Evolutionary conservation across 176 grass and related monocot genomes (phyloP).

Genomic region (Eragrostis curvula): DNA sequence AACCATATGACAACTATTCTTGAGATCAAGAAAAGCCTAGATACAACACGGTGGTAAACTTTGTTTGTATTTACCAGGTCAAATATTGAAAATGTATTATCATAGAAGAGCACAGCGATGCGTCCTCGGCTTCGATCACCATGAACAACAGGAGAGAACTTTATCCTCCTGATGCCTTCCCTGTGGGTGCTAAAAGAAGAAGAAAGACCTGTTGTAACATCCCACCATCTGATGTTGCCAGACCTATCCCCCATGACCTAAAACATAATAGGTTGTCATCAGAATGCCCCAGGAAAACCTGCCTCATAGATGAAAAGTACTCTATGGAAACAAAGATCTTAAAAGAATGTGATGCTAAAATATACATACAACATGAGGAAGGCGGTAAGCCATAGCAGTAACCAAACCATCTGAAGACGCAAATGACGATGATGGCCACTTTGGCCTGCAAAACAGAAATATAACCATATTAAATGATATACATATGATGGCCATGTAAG

Average conservation of each 20-base stretch:
- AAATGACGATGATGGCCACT: conserved; percentile 99
- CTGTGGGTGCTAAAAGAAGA: conserved; percentile 99
- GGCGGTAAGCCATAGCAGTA: conserved; percentile 98
- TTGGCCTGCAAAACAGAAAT: conserved; percentile 79
- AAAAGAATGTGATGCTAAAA: conserved; percentile 12
- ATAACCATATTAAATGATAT: conserved; percentile 7
- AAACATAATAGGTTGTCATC: conserved; percentile 43
- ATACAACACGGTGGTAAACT: conserved; percentile 19
- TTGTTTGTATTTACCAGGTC: conserved; percentile 79
- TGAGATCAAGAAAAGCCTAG: conserved; percentile 17
- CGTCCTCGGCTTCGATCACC: conserved; percentile 90
- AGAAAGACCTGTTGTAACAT: conserved; percentile 93
- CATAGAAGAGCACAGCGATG: conserved; percentile 92
- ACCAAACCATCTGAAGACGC: conserved; percentile 93
- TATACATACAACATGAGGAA: conserved; percentile 94
- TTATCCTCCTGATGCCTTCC: conserved; percentile 97
- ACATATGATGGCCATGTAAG: conserved; percentile 27
- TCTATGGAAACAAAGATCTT: conserved; percentile 1
- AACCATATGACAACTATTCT: not conserved
- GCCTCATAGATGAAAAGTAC: conserved; percentile 15
- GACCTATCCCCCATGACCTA: conserved; percentile 98
- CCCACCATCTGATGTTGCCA: conserved; percentile 99
- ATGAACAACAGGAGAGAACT: conserved; percentile 93
- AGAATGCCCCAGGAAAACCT: conserved; percentile 39
- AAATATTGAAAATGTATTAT: conserved; percentile 99